Evolutionary conservation across 139 green algal species (phyloP).

Genomic region (Tetradesmus obliquus): DNA sequence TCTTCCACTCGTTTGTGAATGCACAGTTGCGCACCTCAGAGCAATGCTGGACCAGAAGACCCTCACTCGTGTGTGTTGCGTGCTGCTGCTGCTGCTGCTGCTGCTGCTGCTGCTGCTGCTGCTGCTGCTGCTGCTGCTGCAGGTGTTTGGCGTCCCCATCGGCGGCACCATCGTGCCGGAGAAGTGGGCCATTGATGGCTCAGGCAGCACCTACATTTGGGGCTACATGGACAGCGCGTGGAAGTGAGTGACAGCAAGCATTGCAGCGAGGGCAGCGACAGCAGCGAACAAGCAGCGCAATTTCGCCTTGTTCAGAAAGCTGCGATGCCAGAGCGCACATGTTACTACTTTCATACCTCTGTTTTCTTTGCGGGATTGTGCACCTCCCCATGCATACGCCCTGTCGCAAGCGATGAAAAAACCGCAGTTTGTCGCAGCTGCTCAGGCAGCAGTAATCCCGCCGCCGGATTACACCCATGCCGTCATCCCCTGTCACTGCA

Average conservation of each 20-base stretch:
- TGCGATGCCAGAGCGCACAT: too few species aligned
- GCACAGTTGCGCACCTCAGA: neutral
- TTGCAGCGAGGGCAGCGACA: neutral
- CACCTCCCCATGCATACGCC: too few species aligned
- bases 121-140: neutral
- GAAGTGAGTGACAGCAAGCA: constrained; percentile 57
- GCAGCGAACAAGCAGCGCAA: too few species aligned
- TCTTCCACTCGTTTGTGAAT: too few species aligned
- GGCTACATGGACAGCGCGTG: constrained; percentile 85
- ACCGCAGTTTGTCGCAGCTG: too few species aligned
- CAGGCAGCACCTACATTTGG: constrained; percentile 93
- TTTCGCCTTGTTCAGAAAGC: too few species aligned
- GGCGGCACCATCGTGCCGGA: constrained; percentile 85
- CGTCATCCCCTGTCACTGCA: constrained; percentile 40
- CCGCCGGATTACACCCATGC: neutral
- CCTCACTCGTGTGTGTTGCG: neutral
- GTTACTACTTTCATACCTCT: too few species aligned
- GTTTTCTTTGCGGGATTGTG: too few species aligned
- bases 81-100: constrained; percentile 6
- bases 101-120: neutral
- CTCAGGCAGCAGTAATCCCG: neutral
- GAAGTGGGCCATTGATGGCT: constrained; percentile 91
- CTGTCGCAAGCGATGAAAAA: too few species aligned
- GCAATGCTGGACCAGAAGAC: neutral
- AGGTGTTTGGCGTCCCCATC: constrained; percentile 91